Percentiles rank a stretch among this genome's conserved stretches.
Conservation (phyloP, 495 filamentous ascomycete genomes). For the Apiosordaria backusii region DNA sequence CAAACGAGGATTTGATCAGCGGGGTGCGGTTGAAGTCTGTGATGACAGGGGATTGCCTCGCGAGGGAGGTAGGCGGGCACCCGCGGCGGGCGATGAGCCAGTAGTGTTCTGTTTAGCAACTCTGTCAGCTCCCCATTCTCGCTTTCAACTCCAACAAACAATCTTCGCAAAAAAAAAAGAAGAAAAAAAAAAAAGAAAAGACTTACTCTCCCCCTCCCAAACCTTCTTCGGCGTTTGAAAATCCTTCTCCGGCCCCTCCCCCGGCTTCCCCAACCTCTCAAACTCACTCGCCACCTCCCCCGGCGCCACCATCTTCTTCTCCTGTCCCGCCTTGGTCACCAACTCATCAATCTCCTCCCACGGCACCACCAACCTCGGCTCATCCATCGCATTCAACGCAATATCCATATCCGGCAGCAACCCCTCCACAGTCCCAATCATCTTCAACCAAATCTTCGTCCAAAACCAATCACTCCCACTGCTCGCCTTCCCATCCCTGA, state of each 20-base stretch:
- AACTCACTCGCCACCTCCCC: constrained; percentile 35
- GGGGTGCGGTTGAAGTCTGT: constrained; percentile 41
- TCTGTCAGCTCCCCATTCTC: too few relatives aligned
- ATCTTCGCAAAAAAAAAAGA: background rate
- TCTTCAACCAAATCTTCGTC: constrained; percentile 56
- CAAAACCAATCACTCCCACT: constrained; percentile 58
- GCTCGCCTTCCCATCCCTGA: constrained; percentile 56
- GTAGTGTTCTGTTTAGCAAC: constrained; percentile 48
- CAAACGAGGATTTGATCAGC: constrained; percentile 38
- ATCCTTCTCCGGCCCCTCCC: constrained; percentile 28
- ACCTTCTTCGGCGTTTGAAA: constrained; percentile 28
- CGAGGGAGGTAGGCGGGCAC: constrained; percentile 58
- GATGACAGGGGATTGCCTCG: constrained; percentile 46
- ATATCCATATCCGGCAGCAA: constrained; percentile 70
- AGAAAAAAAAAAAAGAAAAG: background rate
- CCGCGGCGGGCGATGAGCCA: constrained; percentile 60
- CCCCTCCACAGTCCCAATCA: constrained; percentile 56
- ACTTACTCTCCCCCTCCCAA: constrained; percentile 47
- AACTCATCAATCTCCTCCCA: constrained; percentile 62
- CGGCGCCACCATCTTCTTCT: constrained; percentile 38
- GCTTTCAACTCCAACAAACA: too few relatives aligned
- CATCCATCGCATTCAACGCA: constrained; percentile 65
- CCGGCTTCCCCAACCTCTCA: constrained; percentile 29
- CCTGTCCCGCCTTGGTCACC: constrained; percentile 52
- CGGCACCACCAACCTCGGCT: constrained; percentile 62